Percentiles rank a stretch among this genome's conserved stretches.
Conservation (phyloP, 106 monocot species). For the Dioscorea dumetorum region DNA sequence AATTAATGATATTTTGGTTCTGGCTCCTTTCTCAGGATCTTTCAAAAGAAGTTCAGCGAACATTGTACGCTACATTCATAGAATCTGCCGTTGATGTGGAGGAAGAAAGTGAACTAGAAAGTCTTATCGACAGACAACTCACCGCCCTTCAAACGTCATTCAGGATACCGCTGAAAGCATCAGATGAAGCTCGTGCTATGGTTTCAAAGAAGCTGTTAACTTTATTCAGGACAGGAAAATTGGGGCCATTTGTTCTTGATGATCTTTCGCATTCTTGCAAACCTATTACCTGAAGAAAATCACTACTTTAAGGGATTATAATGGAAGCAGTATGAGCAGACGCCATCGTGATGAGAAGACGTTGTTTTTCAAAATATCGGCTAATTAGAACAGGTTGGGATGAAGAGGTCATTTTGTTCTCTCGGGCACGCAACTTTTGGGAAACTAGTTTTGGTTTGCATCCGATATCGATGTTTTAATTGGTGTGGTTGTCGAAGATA, state of each 20-base stretch:
- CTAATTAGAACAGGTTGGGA: too few species aligned
- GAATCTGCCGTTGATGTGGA: conserved; percentile 59
- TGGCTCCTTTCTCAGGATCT: conserved; percentile 50
- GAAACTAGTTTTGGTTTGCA: too few species aligned
- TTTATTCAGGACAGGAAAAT: conserved; percentile 79
- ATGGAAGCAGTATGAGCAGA: too few species aligned
- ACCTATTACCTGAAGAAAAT: background rate
- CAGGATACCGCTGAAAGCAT: conserved; percentile 54
- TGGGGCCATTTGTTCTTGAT: conserved; percentile 86
- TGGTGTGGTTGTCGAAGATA: too few species aligned
- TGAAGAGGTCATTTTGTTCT: too few species aligned
- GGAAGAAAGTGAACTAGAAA: conserved; percentile 69
- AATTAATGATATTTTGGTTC: background rate
- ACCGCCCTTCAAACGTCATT: conserved; percentile 52
- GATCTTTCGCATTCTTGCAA: conserved; percentile 37
- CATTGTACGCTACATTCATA: conserved; percentile 42
- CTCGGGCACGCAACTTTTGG: too few species aligned
- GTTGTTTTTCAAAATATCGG: too few species aligned
- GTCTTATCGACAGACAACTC: conserved; percentile 60
- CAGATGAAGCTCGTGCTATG: conserved; percentile 54
- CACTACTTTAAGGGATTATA: too few species aligned
- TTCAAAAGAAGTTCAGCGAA: conserved; percentile 59
- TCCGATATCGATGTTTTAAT: too few species aligned
- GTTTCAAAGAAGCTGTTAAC: conserved; percentile 81
- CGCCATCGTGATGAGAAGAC: too few species aligned